These are phyloP conservation scores for Fusarium clavum DNA, from an alignment of 2,329 filamentous ascomycete species.

Conservation along the genomic window DNA sequence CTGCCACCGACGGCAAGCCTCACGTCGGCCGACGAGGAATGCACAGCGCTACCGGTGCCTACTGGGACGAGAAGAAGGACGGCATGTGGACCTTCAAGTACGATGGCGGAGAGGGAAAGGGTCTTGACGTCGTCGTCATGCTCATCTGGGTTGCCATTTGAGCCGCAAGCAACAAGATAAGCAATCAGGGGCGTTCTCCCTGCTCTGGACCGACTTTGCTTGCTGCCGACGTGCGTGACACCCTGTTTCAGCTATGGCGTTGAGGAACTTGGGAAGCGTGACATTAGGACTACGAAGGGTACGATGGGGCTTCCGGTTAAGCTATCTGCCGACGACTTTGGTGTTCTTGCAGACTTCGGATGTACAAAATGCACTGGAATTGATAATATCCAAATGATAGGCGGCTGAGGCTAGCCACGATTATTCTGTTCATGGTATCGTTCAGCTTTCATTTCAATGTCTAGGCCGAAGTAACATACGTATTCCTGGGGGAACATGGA, in stretches of 20 bases:
- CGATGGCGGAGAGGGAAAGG: slow-evolving; percentile 74
- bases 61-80: slow-evolving; percentile 91
- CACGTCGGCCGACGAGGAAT: slow-evolving; percentile 88
- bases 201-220: slow-evolving; percentile 23
- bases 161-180: slow-evolving; percentile 10
- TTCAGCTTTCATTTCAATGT: slow-evolving; percentile 4
- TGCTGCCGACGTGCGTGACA: slow-evolving; percentile 35
- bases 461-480: slow-evolving; percentile 1
- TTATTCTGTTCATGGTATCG: slow-evolving; percentile 10
- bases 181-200: slow-evolving; percentile 12
- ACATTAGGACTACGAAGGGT: slow-evolving; percentile 43
- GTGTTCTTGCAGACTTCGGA: slow-evolving; percentile 45
- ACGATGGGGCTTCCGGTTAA: slow-evolving; percentile 42
- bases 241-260: slow-evolving; percentile 46
- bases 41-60: slow-evolving; percentile 87
- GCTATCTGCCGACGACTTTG: slow-evolving; percentile 36
- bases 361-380: slow-evolving; percentile 45
- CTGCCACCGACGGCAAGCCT: slow-evolving; percentile 72
- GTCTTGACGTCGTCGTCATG: slow-evolving; percentile 76
- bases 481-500: background rate
- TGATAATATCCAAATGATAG: slow-evolving; percentile 33
- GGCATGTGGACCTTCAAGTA: slow-evolving; percentile 93
- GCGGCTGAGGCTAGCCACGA: slow-evolving; percentile 20
- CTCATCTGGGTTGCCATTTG: slow-evolving; percentile 82
- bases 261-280: slow-evolving; percentile 45